Conservation (phyloP, 805 yeast genomes). For the Wickerhamiella lipophila region DNA sequence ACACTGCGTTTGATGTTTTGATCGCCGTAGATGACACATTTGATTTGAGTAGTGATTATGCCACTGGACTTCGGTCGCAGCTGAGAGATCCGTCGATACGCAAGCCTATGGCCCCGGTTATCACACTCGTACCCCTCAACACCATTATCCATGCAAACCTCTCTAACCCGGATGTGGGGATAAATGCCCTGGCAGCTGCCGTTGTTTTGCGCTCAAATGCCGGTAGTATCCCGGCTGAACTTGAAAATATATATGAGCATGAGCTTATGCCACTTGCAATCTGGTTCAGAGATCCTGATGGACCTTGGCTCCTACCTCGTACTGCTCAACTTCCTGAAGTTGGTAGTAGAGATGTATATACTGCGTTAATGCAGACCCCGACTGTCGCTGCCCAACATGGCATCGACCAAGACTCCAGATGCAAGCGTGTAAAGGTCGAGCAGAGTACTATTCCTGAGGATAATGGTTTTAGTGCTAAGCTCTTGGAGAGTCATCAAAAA, state of each 20-base stretch:
- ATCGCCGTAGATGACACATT: slow-evolving; percentile 54
- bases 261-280: slow-evolving; percentile 47
- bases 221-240: slow-evolving; percentile 69
- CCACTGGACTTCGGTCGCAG: slow-evolving; percentile 23
- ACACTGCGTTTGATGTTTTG: slow-evolving; percentile 40
- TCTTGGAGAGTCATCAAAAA: slow-evolving; percentile 32
- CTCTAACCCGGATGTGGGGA: slow-evolving; percentile 34
- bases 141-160: slow-evolving; percentile 72
- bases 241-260: slow-evolving; percentile 61
- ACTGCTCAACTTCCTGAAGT: slow-evolving; percentile 48
- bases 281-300: slow-evolving; percentile 41
- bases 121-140: slow-evolving; percentile 62
- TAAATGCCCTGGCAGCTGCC: slow-evolving; percentile 63
- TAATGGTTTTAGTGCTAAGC: slow-evolving; percentile 23
- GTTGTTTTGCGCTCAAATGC: slow-evolving; percentile 72
- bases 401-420: not conserved
- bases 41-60: slow-evolving; percentile 31
- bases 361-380: slow-evolving; percentile 18
- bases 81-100: slow-evolving; percentile 23
- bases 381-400: slow-evolving; percentile 7
- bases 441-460: not conserved
- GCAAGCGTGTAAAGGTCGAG: slow-evolving; percentile 22
- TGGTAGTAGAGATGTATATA: slow-evolving; percentile 5
- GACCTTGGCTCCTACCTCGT: slow-evolving; percentile 70
- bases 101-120: slow-evolving; percentile 36